A percentile compares a stretch with the other conserved stretches of the same genome.
Conservation (phyloP, 768 basidiomycete genomes). For the Coprinopsis marcescibilis region DNA sequence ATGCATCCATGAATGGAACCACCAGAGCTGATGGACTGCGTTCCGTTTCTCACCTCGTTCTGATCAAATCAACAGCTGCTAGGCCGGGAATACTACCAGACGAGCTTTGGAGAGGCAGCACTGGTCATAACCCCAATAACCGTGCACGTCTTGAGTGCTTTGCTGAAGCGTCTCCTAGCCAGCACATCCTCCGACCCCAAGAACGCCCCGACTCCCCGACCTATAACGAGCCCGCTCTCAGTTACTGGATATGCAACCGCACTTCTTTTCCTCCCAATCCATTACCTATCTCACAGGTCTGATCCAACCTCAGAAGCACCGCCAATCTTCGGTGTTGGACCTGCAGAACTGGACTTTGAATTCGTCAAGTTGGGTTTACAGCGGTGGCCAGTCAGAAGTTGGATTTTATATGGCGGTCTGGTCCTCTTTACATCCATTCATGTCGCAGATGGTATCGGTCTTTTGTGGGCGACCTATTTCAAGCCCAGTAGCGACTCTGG, state of each 20-base stretch:
- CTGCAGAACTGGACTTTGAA: constrained; percentile 76
- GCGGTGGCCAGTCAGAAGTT: constrained; percentile 56
- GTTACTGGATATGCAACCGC: constrained; percentile 59
- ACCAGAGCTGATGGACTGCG: not conserved
- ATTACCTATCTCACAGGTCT: constrained; percentile 63
- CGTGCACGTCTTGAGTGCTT: constrained; percentile 53
- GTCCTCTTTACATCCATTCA: constrained; percentile 54
- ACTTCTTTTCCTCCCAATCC: constrained; percentile 57
- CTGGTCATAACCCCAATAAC: constrained; percentile 65
- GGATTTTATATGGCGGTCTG: constrained; percentile 58
- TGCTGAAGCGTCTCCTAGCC: constrained; percentile 56
- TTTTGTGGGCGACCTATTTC: constrained; percentile 50
- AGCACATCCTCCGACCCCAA: constrained; percentile 22
- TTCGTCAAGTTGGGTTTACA: constrained; percentile 72
- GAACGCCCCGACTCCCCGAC: constrained; percentile 25
- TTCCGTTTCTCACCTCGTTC: not conserved
- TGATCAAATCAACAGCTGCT: constrained; percentile 45
- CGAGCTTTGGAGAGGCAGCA: constrained; percentile 56
- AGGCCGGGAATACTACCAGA: constrained; percentile 85
- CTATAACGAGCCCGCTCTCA: constrained; percentile 41
- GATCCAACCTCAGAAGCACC: constrained; percentile 38
- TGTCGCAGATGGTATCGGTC: constrained; percentile 49
- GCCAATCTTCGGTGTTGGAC: constrained; percentile 57
- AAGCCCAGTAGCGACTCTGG: constrained; percentile 15
- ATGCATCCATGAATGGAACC: not conserved